Conservation (phyloP, 2,329 filamentous ascomycete genomes). For the Raffaelea albimanens region DNA sequence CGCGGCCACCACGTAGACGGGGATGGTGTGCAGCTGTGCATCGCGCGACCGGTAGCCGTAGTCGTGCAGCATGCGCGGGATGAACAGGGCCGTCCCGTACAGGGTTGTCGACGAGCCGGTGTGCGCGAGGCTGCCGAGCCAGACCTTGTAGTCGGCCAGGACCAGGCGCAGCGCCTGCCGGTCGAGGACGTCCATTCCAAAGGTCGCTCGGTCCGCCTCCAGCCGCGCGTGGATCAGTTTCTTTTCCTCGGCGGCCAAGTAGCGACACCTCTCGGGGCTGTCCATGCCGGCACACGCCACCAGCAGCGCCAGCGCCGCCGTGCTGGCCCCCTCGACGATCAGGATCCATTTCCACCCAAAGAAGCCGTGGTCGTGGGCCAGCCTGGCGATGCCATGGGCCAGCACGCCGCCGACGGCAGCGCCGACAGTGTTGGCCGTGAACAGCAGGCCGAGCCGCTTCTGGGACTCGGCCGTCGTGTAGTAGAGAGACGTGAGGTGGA, state of each 20-base stretch:
- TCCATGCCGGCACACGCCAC: constrained; percentile 37
- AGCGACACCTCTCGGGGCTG: constrained; percentile 37
- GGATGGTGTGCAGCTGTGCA: constrained; percentile 26
- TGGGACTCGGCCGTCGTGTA: constrained; percentile 40
- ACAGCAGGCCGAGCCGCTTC: constrained; percentile 33
- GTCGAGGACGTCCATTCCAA: constrained; percentile 17
- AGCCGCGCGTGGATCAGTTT: constrained; percentile 22
- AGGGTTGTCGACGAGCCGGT: constrained; percentile 1
- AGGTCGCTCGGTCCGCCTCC: constrained; percentile 15
- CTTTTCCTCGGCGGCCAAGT: constrained; percentile 32
- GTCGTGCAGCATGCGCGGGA: constrained; percentile 27
- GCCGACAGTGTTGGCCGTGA: constrained; percentile 29
- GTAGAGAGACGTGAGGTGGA: constrained; percentile 38
- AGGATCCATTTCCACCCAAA: constrained; percentile 6
- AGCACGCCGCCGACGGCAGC: constrained; percentile 31
- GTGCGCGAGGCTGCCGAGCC: constrained; percentile 19
- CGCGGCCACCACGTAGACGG: constrained; percentile 24
- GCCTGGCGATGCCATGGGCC: constrained; percentile 3
- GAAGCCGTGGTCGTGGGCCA: constrained; percentile 1
- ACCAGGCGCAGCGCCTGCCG: constrained; percentile 20
- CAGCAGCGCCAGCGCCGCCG: constrained; percentile 21
- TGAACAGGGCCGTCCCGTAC: constrained; percentile 20
- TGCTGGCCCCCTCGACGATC: constrained; percentile 28
- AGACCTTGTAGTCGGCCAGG: constrained; percentile 28
- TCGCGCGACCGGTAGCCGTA: constrained; percentile 23